Evolutionary conservation across 2,329 filamentous ascomycete genomes (phyloP).

Genomic region (Hypoxylon sp.): DNA sequence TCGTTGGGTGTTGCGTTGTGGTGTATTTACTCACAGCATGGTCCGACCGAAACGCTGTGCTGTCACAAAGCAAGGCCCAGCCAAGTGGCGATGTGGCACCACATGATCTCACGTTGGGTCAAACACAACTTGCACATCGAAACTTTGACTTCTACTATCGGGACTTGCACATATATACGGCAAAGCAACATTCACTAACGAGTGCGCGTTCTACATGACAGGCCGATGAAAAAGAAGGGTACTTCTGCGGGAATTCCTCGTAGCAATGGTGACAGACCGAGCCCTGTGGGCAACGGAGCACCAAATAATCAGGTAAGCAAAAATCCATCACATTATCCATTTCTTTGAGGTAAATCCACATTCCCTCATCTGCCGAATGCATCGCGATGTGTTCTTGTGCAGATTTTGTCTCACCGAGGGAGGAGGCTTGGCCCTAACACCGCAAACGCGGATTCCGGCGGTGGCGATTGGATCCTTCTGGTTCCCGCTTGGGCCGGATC

Average conservation of each 20-base stretch:
- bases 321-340: constrained; percentile 21
- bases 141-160: constrained; percentile 28
- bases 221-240: constrained; percentile 82
- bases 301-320: constrained; percentile 67
- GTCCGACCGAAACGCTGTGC: constrained; percentile 45
- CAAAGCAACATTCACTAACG: constrained; percentile 43
- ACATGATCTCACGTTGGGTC: constrained; percentile 50
- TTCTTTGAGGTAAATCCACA: neutral
- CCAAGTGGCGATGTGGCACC: constrained; percentile 55
- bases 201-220: constrained; percentile 55
- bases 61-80: constrained; percentile 51
- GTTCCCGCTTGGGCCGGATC: constrained; percentile 57
- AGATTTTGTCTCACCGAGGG: constrained; percentile 29
- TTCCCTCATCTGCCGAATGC: constrained; percentile 10
- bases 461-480: constrained; percentile 47
- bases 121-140: constrained; percentile 43
- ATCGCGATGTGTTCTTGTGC: constrained; percentile 29
- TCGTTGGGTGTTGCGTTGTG: constrained; percentile 30
- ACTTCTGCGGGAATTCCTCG: constrained; percentile 78
- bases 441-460: constrained; percentile 39
- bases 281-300: constrained; percentile 71
- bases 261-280: constrained; percentile 74
- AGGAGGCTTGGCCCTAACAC: constrained; percentile 44
- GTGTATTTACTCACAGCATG: constrained; percentile 40
- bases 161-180: constrained; percentile 25